A percentile compares a stretch with the other conserved stretches of the same genome.
Conservation (phyloP, 2,329 filamentous ascomycete genomes). For the Aphanoascus verrucosus region DNA sequence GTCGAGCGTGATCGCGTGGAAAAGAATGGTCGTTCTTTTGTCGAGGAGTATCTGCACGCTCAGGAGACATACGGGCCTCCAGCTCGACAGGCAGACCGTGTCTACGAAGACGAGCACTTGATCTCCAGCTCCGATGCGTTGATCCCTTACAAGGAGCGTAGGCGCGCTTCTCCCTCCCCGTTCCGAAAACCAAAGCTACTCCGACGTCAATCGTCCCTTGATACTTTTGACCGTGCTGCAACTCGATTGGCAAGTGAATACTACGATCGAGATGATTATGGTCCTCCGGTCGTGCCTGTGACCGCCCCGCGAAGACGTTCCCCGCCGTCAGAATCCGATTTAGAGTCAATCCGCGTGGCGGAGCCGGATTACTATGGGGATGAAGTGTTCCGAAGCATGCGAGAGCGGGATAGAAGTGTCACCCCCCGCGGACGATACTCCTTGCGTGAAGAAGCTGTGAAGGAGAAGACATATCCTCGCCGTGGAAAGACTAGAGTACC, state of each 20-base stretch:
- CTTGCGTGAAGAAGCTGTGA: slow-evolving; percentile 22
- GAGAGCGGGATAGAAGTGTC: slow-evolving; percentile 41
- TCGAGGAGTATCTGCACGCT: slow-evolving; percentile 26
- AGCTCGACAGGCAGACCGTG: slow-evolving; percentile 28
- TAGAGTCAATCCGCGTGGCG: slow-evolving; percentile 57
- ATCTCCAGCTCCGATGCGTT: slow-evolving; percentile 41
- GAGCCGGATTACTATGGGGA: slow-evolving; percentile 60
- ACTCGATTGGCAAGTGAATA: slow-evolving; percentile 40
- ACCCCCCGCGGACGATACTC: slow-evolving; percentile 17
- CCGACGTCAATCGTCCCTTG: slow-evolving; percentile 76
- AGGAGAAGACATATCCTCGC: slow-evolving; percentile 51
- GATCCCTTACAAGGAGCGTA: slow-evolving; percentile 47
- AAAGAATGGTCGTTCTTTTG: slow-evolving; percentile 29
- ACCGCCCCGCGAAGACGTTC: slow-evolving; percentile 55
- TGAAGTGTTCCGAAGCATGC: slow-evolving; percentile 57
- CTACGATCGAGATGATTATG: slow-evolving; percentile 26
- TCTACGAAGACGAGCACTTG: slow-evolving; percentile 35
- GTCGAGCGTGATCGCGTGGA: slow-evolving; percentile 33
- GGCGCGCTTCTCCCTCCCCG: slow-evolving; percentile 47
- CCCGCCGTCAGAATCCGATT: slow-evolving; percentile 43
- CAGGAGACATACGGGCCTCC: slow-evolving; percentile 37
- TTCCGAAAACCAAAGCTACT: slow-evolving; percentile 39
- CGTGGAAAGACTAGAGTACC: slow-evolving; percentile 88
- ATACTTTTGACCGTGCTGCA: slow-evolving; percentile 76
- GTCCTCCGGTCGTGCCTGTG: slow-evolving; percentile 42